Evolutionary conservation across 2,329 filamentous ascomycete genomes (phyloP).

Genomic region (Aspergillus uvarum): DNA sequence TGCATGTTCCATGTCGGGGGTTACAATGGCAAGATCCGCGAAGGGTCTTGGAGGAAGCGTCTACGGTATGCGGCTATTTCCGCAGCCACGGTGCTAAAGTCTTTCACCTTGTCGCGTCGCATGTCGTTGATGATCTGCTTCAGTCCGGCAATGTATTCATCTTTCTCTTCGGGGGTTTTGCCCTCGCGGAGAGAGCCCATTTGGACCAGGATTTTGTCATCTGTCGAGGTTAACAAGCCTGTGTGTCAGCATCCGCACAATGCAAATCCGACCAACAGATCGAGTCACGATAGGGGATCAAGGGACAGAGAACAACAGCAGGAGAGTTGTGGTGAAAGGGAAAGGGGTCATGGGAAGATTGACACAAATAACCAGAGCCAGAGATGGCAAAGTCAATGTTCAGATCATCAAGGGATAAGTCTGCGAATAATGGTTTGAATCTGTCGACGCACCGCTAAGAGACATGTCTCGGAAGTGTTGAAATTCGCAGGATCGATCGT

Average conservation of each 20-base stretch:
- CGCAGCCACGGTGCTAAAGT: constrained; percentile 49
- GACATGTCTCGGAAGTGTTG: constrained; percentile 78
- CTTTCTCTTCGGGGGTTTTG: constrained; percentile 45
- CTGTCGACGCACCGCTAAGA: constrained; percentile 69
- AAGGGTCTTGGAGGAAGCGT: constrained; percentile 49
- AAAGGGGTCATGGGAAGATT: neutral
- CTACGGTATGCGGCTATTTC: constrained; percentile 53
- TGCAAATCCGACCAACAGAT: constrained; percentile 22
- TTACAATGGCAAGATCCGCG: constrained; percentile 49
- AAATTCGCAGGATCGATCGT: constrained; percentile 68
- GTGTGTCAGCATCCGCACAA: constrained; percentile 42
- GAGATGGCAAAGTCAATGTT: constrained; percentile 1
- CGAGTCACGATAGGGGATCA: constrained; percentile 5
- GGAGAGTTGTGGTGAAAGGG: neutral
- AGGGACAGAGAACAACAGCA: constrained; percentile 3
- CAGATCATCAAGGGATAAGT: constrained; percentile 17
- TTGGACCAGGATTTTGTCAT: constrained; percentile 53
- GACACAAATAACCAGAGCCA: constrained; percentile 14
- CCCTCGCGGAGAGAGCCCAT: constrained; percentile 50
- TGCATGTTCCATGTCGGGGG: constrained; percentile 12
- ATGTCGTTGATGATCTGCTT: constrained; percentile 52
- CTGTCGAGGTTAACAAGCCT: constrained; percentile 43
- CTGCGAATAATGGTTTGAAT: constrained; percentile 29
- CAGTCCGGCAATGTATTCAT: constrained; percentile 46
- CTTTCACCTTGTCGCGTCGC: constrained; percentile 51